These are phyloP conservation scores for Inosperma sp. DNA, from an alignment of 768 basidiomycete genomes.

Conservation along the genomic window DNA sequence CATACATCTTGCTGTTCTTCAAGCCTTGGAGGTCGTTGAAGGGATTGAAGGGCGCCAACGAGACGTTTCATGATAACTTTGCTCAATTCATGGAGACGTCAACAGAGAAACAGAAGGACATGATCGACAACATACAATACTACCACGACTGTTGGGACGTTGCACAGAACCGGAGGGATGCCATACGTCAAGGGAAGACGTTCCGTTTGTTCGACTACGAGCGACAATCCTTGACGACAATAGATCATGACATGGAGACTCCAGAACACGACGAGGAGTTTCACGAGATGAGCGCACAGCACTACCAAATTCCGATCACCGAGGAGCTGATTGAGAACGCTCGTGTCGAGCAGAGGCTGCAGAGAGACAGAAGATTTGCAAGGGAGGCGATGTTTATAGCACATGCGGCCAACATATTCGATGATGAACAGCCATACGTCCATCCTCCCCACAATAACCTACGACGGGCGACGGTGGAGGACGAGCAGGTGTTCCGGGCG, in stretches of 20 bases:
- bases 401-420: constrained; percentile 4
- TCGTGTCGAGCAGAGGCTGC: background rate
- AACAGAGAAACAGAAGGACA: background rate
- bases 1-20: constrained; percentile 30
- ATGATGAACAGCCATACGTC: background rate
- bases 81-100: constrained; percentile 16
- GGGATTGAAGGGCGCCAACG: constrained; percentile 19
- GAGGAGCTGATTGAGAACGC: constrained; percentile 7
- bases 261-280: background rate
- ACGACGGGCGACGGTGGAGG: background rate
- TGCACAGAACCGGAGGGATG: background rate
- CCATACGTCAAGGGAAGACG: background rate
- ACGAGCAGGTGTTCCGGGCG: background rate
- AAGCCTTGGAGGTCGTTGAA: constrained; percentile 30
- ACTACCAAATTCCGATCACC: background rate
- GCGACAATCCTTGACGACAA: background rate
- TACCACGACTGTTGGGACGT: constrained; percentile 28
- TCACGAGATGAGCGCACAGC: background rate
- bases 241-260: background rate
- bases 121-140: constrained; percentile 31
- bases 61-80: constrained; percentile 17
- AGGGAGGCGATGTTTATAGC: constrained; percentile 6
- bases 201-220: background rate
- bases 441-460: background rate
- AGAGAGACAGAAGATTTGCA: constrained; percentile 4